Conservation (phyloP, 176 grass and related monocot genomes). For the Oryza punctata region DNA sequence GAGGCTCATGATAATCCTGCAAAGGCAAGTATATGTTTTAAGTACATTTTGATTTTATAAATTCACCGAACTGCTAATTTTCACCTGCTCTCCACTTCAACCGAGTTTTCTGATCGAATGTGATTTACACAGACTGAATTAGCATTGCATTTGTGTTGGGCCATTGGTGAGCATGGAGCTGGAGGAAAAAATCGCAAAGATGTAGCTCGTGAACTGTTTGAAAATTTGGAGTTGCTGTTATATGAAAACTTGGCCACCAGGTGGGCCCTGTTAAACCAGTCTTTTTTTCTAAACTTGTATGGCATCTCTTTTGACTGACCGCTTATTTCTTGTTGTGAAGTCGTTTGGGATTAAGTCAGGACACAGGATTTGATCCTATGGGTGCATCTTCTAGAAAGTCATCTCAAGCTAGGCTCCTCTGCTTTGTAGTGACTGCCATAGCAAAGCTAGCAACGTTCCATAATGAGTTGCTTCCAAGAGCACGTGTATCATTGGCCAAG, state of each 20-base stretch:
- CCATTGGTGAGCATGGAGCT: conserved; percentile 87
- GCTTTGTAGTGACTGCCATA: conserved; percentile 93
- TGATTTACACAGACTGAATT: conserved; percentile 69
- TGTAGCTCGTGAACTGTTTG: conserved; percentile 88
- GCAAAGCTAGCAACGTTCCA: conserved; percentile 92
- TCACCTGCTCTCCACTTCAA: conserved; percentile 2
- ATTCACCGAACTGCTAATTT: conserved; percentile 2
- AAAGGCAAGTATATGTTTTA: conserved; percentile 56
- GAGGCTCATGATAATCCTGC: conserved; percentile 84
- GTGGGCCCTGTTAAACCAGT: conserved; percentile 36
- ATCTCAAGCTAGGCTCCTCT: conserved; percentile 84
- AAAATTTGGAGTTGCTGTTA: conserved; percentile 84
- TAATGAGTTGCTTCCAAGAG: conserved; percentile 86
- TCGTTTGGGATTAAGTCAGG: conserved; percentile 77
- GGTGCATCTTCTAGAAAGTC: conserved; percentile 65
- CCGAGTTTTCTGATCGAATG: conserved; percentile 10
- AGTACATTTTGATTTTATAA: background rate
- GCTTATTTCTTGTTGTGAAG: conserved; percentile 50
- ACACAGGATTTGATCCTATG: conserved; percentile 67
- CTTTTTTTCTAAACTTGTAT: conserved; percentile 5
- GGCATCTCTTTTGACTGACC: conserved; percentile 13
- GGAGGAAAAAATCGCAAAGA: conserved; percentile 79
- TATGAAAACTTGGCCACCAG: conserved; percentile 94
- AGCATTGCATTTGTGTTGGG: conserved; percentile 94
- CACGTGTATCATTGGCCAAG: conserved; percentile 77